These are phyloP conservation scores for Daldinia concentrica DNA, from an alignment of 495 filamentous ascomycete species.

Conservation along the genomic window DNA sequence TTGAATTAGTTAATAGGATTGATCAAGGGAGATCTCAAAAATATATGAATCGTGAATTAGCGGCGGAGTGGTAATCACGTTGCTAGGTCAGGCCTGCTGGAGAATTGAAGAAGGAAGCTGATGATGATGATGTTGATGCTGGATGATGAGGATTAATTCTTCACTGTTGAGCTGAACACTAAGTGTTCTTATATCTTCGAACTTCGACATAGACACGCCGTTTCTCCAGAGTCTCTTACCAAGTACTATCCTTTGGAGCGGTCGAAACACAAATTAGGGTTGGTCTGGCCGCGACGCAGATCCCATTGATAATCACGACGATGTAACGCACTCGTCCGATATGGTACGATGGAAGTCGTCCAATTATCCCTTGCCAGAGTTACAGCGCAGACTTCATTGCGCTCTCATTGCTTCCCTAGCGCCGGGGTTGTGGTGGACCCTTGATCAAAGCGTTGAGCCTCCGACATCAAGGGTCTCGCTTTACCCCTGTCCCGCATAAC, in stretches of 20 bases:
- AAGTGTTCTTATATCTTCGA: slow-evolving; percentile 26
- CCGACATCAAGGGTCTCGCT: slow-evolving; percentile 43
- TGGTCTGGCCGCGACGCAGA: slow-evolving; percentile 38
- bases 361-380: slow-evolving; percentile 34
- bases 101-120: slow-evolving; percentile 28
- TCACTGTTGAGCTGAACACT: slow-evolving; percentile 15
- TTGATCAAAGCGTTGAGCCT: slow-evolving; percentile 48
- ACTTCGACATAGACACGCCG: slow-evolving; percentile 15
- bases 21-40: slow-evolving; percentile 38
- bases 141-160: slow-evolving; percentile 22
- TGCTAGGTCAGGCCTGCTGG: slow-evolving; percentile 43
- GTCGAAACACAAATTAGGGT: slow-evolving; percentile 30
- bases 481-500: slow-evolving; percentile 38
- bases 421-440: slow-evolving; percentile 26
- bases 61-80: slow-evolving; percentile 2
- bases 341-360: slow-evolving; percentile 44
- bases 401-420: slow-evolving; percentile 14
- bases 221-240: slow-evolving; percentile 32
- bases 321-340: slow-evolving; percentile 46
- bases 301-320: slow-evolving; percentile 22
- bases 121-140: slow-evolving; percentile 25
- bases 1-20: slow-evolving; percentile 28
- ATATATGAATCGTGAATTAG: slow-evolving; percentile 6
- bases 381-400: slow-evolving; percentile 22
- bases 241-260: background rate